Evolutionary conservation across 805 yeast species (phyloP).

Genomic region (Candida namnaoensis): DNA sequence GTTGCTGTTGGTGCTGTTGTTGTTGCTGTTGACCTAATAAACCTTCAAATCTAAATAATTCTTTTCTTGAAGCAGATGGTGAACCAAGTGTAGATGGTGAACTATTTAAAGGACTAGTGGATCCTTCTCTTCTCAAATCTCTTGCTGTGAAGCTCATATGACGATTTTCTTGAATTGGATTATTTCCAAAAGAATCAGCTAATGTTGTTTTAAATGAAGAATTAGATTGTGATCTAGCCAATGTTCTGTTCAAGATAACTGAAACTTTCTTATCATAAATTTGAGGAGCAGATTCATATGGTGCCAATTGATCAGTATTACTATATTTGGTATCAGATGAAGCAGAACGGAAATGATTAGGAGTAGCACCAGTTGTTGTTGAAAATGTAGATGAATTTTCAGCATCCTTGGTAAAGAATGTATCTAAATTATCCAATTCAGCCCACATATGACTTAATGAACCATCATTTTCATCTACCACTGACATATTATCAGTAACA

Average conservation of each 20-base stretch:
- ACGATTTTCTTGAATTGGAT: slow-evolving; percentile 15
- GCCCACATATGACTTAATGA: slow-evolving; percentile 89
- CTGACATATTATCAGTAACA: slow-evolving; percentile 33
- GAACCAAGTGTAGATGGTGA: slow-evolving; percentile 16
- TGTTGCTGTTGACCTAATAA: slow-evolving; percentile 25
- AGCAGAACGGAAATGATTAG: slow-evolving; percentile 26
- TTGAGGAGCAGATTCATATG: slow-evolving; percentile 68
- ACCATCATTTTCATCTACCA: slow-evolving; percentile 57
- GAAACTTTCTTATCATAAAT: slow-evolving; percentile 75
- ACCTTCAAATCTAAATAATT: slow-evolving; percentile 36
- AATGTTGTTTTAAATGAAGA: slow-evolving; percentile 70
- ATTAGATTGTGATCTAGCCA: slow-evolving; percentile 67
- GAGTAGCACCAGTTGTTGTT: slow-evolving; percentile 11
- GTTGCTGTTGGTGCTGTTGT: slow-evolving; percentile 4
- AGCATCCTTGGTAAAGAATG: slow-evolving; percentile 70
- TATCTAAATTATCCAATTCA: slow-evolving; percentile 80
- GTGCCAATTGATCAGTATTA: slow-evolving; percentile 33
- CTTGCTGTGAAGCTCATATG: slow-evolving; percentile 7
- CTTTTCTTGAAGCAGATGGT: slow-evolving; percentile 27
- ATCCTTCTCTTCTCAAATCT: too few relatives aligned
- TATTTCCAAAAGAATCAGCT: slow-evolving; percentile 52
- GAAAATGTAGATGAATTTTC: slow-evolving; percentile 16
- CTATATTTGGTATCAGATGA: slow-evolving; percentile 60
- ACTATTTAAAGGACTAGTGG: slow-evolving; percentile 3
- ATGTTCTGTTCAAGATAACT: slow-evolving; percentile 60